These are phyloP conservation scores for Thalassia testudinum DNA, from an alignment of 116 monocot genomes.

Conservation along the genomic window DNA sequence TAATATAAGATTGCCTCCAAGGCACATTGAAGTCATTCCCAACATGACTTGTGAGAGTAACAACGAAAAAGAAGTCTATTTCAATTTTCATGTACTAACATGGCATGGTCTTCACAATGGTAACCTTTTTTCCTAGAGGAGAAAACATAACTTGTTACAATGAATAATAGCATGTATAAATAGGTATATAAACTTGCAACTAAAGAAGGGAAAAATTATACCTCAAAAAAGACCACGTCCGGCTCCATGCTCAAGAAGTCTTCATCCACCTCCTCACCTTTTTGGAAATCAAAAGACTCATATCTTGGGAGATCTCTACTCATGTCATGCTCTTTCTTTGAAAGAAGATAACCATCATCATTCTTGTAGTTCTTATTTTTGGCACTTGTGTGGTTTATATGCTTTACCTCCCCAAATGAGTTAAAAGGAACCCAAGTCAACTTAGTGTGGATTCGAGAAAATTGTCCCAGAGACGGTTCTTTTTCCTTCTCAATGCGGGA, in stretches of 20 bases:
- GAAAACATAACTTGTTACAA: too few relatives aligned
- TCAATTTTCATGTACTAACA: too few relatives aligned
- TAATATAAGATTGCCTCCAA: too few relatives aligned
- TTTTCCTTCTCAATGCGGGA: constrained; percentile 43
- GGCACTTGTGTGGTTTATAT: constrained; percentile 9
- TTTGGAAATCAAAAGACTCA: constrained; percentile 59
- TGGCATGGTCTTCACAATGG: too few relatives aligned
- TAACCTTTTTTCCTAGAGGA: too few relatives aligned
- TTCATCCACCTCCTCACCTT: constrained; percentile 63
- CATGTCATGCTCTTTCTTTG: constrained; percentile 9
- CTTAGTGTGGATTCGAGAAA: constrained; percentile 34
- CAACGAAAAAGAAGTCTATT: too few relatives aligned
- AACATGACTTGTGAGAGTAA: too few relatives aligned
- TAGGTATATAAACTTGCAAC: too few relatives aligned
- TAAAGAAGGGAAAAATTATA: constrained; percentile 3
- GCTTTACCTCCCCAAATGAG: constrained; percentile 49
- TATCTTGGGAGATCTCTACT: constrained; percentile 23
- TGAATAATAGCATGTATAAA: too few relatives aligned
- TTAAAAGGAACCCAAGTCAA: constrained; percentile 71
- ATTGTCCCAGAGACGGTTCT: constrained; percentile 7
- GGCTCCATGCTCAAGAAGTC: constrained; percentile 66
- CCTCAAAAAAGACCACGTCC: constrained; percentile 94
- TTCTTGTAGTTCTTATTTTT: constrained; percentile 1
- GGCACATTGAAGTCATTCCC: too few relatives aligned
- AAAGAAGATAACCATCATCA: too few relatives aligned